Evolutionary conservation across 2,329 filamentous ascomycete genomes (phyloP), one percentile per base, ranked within the genome.

Genomic region (Cladosporium sp.): DNA sequence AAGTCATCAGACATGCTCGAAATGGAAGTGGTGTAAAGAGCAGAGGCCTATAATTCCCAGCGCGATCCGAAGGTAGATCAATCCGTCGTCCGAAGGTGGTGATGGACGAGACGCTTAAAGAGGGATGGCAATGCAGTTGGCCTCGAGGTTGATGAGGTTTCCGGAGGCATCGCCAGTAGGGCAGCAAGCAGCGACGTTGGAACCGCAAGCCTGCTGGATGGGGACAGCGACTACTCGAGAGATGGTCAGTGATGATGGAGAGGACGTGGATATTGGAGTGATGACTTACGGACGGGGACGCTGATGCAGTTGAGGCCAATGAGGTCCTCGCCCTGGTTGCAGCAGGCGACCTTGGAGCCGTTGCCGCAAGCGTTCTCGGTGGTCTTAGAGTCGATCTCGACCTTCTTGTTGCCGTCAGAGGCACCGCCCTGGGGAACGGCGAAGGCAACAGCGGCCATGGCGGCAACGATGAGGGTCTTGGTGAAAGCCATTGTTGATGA

Each of bases 151-250:
- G 46, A 62, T 52, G 44, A 23, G n/a, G 59, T 62, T 62, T 46
- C 59, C 59, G 29, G 56, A n/a, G 28, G 61, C 26, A 26, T 37
- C 23, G 50, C 61, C 61, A 8, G 61, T 63, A 23, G 37, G 50
- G 61, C 61, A 63, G 61, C 61, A 63, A 12, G 61, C 61, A 28
- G 61, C 61, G 50, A 63, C 50, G 61, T 63, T 63, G 61, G 61
- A 63, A 37, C 61, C 61, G 61, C 61, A 63, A n/a, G 61, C 35
- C 37, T 63, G 33, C 61, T 63, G 61, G 61, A 63, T 46, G 61
- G 61, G 61, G 50, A 63, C 26, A 50, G 61, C 61, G 23, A 63
- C 61, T 63, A 49, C 28, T 50, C 26, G 31, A 21, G 31, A 46
- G 40, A 16, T 55, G 49, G 49, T 53, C 29, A 62, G 59, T 21